These are phyloP conservation scores for Candida orba DNA, from an alignment of 805 yeast species.

Conservation along the genomic window DNA sequence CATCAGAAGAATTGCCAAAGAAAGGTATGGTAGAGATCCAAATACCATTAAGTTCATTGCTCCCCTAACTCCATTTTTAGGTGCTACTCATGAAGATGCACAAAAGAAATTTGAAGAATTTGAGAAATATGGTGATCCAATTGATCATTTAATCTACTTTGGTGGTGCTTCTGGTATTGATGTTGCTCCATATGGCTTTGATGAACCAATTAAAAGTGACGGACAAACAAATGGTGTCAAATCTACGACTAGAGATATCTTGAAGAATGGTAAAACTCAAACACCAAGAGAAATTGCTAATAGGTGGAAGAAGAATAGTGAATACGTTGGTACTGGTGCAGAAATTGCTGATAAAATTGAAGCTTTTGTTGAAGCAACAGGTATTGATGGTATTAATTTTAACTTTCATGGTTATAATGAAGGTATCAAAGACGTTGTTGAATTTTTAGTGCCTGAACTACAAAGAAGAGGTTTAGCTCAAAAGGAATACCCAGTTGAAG, in stretches of 20 bases:
- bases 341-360: slow-evolving; percentile 34
- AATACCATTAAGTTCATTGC: slow-evolving; percentile 33
- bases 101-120: slow-evolving; percentile 20
- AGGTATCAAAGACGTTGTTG: slow-evolving; percentile 33
- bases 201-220: slow-evolving; percentile 28
- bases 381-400: slow-evolving; percentile 37
- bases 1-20: slow-evolving; percentile 23
- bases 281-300: slow-evolving; percentile 8
- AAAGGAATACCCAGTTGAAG: slow-evolving; percentile 29
- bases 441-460: slow-evolving; percentile 31
- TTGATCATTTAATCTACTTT: slow-evolving; percentile 33
- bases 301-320: slow-evolving; percentile 11
- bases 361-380: slow-evolving; percentile 31
- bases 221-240: slow-evolving; percentile 27
- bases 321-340: slow-evolving; percentile 27
- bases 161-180: slow-evolving; percentile 42
- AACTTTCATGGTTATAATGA: slow-evolving; percentile 33
- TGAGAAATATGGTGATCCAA: slow-evolving; percentile 29
- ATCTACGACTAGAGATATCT: slow-evolving; percentile 17
- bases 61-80: slow-evolving; percentile 32
- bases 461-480: slow-evolving; percentile 29
- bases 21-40: slow-evolving; percentile 30
- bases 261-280: background rate
- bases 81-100: slow-evolving; percentile 36
- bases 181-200: slow-evolving; percentile 27